Evolutionary conservation across 345 rosid genomes (phyloP), one percentile per base, ranked within the genome.

Genomic region (Raphanus raphanistrum): DNA sequence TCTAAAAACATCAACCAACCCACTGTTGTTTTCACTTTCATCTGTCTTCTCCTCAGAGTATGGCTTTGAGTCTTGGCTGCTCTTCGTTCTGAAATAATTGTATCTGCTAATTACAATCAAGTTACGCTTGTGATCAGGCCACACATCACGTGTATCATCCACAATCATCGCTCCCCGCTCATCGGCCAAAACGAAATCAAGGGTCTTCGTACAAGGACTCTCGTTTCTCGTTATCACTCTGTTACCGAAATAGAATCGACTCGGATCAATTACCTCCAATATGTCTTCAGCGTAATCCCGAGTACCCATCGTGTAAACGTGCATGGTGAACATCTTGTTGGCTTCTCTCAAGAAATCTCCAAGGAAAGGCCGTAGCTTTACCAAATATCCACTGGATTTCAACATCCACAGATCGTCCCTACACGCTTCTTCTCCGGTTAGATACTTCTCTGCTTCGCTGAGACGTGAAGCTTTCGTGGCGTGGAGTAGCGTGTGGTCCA

Each of bases 1-100:
- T 4, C 17, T 38, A 35, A 68, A 11, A 28, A 68, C 25, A n/a
- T 48, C 31, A 21, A 25, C 71, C 26, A 68, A 72, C 4, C 12
- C 59, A 43, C 68, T 67, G 2, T 41, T 28, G 12, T 7, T 2
- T 61, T 72, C 76, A 28, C 70, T 63, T 29, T 73, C 62, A 11
- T 50, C 76, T 17, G 25, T 63, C 62, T 31, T 63, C 70, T 63
- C 69, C 15, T 71, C 66, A 7, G 67, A 60, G 58, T 60, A 28
- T 27, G 58, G 52, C 16, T 28, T 41, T 15, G 66, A 38, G 2
- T 35, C 4, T 41, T 15, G 66, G 27, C 38, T 13, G 15, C 55
- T 73, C 85, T 89, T 91, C 61, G 3, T 55, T 88, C 85, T 55
- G 85, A 58, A 16, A 87, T 90, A 71, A 26, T 67, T 35, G 92